Conservation (phyloP, 495 filamentous ascomycete species). For the Aspergillus ostianus region DNA sequence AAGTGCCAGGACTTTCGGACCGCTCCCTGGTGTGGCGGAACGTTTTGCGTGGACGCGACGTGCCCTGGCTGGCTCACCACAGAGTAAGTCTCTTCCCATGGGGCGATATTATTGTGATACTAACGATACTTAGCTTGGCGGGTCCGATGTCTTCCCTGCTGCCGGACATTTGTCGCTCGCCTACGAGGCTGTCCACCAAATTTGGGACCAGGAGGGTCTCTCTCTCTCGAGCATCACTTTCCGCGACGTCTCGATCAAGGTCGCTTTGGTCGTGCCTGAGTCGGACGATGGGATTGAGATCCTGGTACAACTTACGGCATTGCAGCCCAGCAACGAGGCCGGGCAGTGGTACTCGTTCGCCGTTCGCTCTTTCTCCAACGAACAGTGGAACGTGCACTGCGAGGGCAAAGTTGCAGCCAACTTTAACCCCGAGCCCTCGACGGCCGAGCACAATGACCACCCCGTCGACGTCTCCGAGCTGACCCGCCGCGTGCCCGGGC, state of each 20-base stretch:
- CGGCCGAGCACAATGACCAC: too few relatives aligned
- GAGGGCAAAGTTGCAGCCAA: not conserved
- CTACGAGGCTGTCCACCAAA: slow-evolving; percentile 42
- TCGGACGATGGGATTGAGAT: slow-evolving; percentile 10
- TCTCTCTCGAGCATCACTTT: slow-evolving; percentile 19
- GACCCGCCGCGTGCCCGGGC: too few relatives aligned
- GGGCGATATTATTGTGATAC: slow-evolving; percentile 13
- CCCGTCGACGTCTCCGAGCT: too few relatives aligned
- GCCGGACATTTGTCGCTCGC: slow-evolving; percentile 57
- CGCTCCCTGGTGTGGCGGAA: not conserved
- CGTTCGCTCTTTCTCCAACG: not conserved
- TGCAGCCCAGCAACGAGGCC: not conserved
- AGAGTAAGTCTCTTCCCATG: slow-evolving; percentile 12
- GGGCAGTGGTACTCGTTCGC: not conserved
- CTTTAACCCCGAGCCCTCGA: not conserved
- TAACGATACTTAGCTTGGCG: slow-evolving; percentile 22
- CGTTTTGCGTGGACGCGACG: not conserved
- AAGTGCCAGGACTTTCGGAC: slow-evolving; percentile 13
- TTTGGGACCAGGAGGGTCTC: slow-evolving; percentile 21
- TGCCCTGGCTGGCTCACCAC: slow-evolving; percentile 4
- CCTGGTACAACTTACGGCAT: not conserved
- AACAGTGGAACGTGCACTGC: not conserved
- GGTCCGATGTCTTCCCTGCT: slow-evolving; percentile 46
- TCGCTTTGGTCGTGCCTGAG: slow-evolving; percentile 22
- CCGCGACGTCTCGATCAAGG: slow-evolving; percentile 36